Evolutionary conservation across 2,329 filamentous ascomycete genomes (phyloP).

Genomic region (Drechmeria coniospora): DNA sequence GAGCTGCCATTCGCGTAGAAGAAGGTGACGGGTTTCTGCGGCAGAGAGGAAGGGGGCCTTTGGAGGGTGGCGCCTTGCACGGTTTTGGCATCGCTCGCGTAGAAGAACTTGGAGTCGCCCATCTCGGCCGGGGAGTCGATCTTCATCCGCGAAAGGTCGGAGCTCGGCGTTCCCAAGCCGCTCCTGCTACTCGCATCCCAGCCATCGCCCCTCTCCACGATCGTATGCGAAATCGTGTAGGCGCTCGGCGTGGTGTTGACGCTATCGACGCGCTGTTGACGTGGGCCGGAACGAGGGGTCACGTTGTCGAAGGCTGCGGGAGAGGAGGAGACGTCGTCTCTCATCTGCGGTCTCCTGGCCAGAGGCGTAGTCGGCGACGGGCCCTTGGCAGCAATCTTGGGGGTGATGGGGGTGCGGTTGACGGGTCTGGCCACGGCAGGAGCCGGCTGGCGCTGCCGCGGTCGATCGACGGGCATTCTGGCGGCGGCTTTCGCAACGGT

Average conservation of each 20-base stretch:
- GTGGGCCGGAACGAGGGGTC: slow-evolving; percentile 62
- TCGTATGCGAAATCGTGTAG: slow-evolving; percentile 35
- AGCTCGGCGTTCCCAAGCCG: slow-evolving; percentile 18
- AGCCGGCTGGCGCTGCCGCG: slow-evolving; percentile 54
- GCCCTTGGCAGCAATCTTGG: slow-evolving; percentile 36
- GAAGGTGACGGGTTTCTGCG: slow-evolving; percentile 35
- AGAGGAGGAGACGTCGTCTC: slow-evolving; percentile 38
- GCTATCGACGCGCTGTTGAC: slow-evolving; percentile 59
- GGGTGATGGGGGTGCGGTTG: slow-evolving; percentile 33
- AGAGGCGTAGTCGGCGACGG: slow-evolving; percentile 26
- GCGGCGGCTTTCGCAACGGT: slow-evolving; percentile 7
- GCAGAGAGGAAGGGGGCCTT: slow-evolving; percentile 20
- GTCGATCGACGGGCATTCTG: slow-evolving; percentile 34
- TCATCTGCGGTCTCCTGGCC: slow-evolving; percentile 16
- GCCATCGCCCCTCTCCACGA: slow-evolving; percentile 20
- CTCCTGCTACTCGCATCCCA: slow-evolving; percentile 22
- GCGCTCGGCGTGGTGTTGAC: slow-evolving; percentile 48
- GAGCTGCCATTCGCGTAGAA: slow-evolving; percentile 39
- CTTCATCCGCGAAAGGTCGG: no score
- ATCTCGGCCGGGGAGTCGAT: slow-evolving; percentile 13
- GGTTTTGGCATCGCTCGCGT: slow-evolving; percentile 62
- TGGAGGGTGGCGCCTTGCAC: slow-evolving; percentile 21
- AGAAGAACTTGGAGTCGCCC: slow-evolving; percentile 56
- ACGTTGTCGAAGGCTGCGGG: slow-evolving; percentile 42
- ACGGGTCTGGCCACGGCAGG: slow-evolving; percentile 41